Percentiles rank a stretch among this genome's conserved stretches.
These are phyloP conservation scores for Fomitopsis serialis DNA, from an alignment of 768 basidiomycete genomes.

Conservation along the genomic window DNA sequence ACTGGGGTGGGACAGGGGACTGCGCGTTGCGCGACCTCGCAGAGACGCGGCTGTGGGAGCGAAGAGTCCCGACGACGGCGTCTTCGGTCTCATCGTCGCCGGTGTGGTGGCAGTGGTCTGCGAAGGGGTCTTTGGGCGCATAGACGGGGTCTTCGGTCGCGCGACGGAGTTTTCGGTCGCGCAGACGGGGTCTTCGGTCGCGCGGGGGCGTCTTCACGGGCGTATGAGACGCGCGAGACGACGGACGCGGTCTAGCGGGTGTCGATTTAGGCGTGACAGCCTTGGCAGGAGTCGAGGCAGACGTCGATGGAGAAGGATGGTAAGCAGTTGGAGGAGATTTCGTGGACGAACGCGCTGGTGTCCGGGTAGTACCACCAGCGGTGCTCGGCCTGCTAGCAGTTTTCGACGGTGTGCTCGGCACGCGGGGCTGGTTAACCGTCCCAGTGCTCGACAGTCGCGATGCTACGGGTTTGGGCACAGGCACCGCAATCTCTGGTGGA, in stretches of 20 bases:
- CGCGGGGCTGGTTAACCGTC: not conserved
- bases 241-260: constrained; percentile 27
- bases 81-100: constrained; percentile 23
- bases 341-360: constrained; percentile 17
- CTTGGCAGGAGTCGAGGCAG: constrained; percentile 14
- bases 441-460: constrained; percentile 12
- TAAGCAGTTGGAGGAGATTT: constrained; percentile 23
- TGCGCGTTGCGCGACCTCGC: constrained; percentile 59
- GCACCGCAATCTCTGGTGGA: constrained; percentile 9
- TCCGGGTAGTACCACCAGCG: constrained; percentile 16
- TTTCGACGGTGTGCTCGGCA: constrained; percentile 13
- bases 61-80: constrained; percentile 50
- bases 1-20: constrained; percentile 40
- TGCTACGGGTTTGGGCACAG: constrained; percentile 12
- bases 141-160: constrained; percentile 30
- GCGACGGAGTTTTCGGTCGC: not conserved
- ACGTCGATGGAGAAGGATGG: constrained; percentile 12
- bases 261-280: constrained; percentile 9
- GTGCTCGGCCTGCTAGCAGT: constrained; percentile 3
- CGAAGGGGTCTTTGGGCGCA: constrained; percentile 27
- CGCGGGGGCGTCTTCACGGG: no score
- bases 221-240: constrained; percentile 29
- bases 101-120: constrained; percentile 2
- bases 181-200: constrained; percentile 13
- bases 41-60: constrained; percentile 83